Base-by-base conservation (phyloP, 2,329 filamentous ascomycete genomes). In the Metarhizium rileyi region DNA sequence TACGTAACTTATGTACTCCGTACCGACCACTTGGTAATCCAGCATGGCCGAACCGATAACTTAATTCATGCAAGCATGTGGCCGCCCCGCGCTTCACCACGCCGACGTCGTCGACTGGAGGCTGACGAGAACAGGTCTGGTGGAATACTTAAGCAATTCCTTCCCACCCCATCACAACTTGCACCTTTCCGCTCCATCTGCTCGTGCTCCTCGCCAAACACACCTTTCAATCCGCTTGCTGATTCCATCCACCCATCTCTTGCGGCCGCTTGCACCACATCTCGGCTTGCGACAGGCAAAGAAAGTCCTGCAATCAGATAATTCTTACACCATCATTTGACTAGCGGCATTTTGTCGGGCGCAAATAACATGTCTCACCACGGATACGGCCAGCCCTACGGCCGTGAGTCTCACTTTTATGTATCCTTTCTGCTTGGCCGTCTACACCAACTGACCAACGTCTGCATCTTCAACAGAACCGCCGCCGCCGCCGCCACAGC, bases 311-410 rank as follows among this genome's bases (percentile, higher is more conserved):
- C 14, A 16, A 3, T 14, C 10, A 5, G 27, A 28, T 10, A 28
- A 9, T 14, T 16, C 33, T 36, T 5, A 36, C 4, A 6, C 33
- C 33, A 12, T 8, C 33, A 36, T 20, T 14, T 20, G 23, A 41
- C 18, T 41, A 28, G 25, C 10, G 20, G 25, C 33, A 18, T 14
- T 14, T 36, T 2, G 5, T 23, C 44, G n/a, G n/a, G n/a, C n/a
- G n/a, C n/a, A n/a, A n/a, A n/a, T n/a, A 35, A 20, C 55, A 69
- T 69, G 66, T 66, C 66, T 47, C 67, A 69, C 51, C 63, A 61
- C 44, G 56, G 57, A 52, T 59, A 61, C 47, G 55, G 56, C 30
- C 59, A 58, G 53, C 56, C 59, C 35, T 61, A 62, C 53, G 66
- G 67, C 56, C 67, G 67, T 70, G 49, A 63, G 67, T 68, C 10